Evolutionary conservation across 2,329 filamentous ascomycete genomes (phyloP), one percentile per base, ranked within the genome.

Genomic region (Bertia moriformis): DNA sequence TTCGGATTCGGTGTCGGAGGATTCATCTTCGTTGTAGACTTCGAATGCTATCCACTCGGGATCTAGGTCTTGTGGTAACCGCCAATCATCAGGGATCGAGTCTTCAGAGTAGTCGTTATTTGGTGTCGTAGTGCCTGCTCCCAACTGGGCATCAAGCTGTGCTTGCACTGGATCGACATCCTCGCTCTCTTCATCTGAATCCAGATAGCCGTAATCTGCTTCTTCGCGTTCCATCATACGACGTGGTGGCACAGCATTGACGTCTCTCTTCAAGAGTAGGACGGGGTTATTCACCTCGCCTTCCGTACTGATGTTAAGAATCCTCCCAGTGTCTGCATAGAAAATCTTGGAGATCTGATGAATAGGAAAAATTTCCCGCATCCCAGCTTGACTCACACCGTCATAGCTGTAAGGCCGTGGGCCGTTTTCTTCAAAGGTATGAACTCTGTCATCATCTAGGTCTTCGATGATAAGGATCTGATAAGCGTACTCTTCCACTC

Each of bases 271-370:
- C 17, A 85, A 56, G 1, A 85, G 56, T 2, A 85, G 57, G 1
- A 84, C 71, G 0, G 80, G 80, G 43, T 71, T 81, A 47, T 80
- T 82, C 3, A 65, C 63, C 49, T 83, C 79, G 22, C 69, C 73
- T 18, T 80, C 73, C 2, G 61, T 67, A 13, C 75, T 76, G 42
- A 85, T 83, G 43, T 83, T 81, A 14, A 85, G 61, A 18, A 85
- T 79, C 50, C 81, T 83, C 33, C 80, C 79, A 1, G 79, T 84
- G 45, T 84, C 79, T 13, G 80, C 80, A 47, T 84, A 85, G 56
- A 85, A 85, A 20, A 85, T 81, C 51, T 83, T 84, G 2, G 78
- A 82, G 13, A 84, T 71, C 49, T 84, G 72, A 50, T 84, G 77
- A 15, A 84, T 71, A 1, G 80, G 80, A 14, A 85, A 59, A 27